Conservation (phyloP, 805 yeast genomes). For the Spathaspora passalidarum region DNA sequence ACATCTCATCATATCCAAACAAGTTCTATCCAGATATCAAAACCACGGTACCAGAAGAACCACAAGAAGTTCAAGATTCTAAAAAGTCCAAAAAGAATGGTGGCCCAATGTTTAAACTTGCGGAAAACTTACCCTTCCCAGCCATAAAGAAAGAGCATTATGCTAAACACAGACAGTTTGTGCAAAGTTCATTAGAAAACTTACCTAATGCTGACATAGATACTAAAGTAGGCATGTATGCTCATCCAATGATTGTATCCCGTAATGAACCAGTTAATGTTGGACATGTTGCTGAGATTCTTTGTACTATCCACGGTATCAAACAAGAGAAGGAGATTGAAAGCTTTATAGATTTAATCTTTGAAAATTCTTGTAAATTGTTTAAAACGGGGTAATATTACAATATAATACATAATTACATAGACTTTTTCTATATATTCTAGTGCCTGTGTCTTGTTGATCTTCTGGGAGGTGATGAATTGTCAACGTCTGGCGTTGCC, state of each 20-base stretch:
- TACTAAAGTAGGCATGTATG: conserved; percentile 20
- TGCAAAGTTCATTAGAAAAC: conserved; percentile 10
- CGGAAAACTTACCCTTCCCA: conserved; percentile 59
- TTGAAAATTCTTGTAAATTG: conserved; percentile 31
- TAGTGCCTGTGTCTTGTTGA: conserved; percentile 2
- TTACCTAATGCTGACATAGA: conserved; percentile 9
- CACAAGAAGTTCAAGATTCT: conserved; percentile 6
- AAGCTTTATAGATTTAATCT: conserved; percentile 32
- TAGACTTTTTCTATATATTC: conserved; percentile 6
- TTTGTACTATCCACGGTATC: conserved; percentile 30
- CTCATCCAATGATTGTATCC: conserved; percentile 62
- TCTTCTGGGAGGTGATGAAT: conserved; percentile 2
- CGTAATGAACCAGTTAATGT: conserved; percentile 92
- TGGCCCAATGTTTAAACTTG: conserved; percentile 28
- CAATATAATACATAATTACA: conserved; percentile 7
- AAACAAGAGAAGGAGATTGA: conserved; percentile 25
- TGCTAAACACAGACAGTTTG: conserved; percentile 25
- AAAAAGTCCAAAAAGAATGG: conserved; percentile 14
- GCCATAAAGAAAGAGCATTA: conserved; percentile 64
- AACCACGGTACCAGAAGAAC: conserved; percentile 3
- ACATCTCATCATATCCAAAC: conserved; percentile 55
- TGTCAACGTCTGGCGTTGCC: too few species aligned
- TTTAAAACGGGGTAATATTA: conserved; percentile 16
- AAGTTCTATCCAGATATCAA: conserved; percentile 45
- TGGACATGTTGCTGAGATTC: conserved; percentile 66